These are phyloP conservation scores for Laetiporus sulphureus DNA, from an alignment of 1,284 basidiomycete species.

Conservation along the genomic window DNA sequence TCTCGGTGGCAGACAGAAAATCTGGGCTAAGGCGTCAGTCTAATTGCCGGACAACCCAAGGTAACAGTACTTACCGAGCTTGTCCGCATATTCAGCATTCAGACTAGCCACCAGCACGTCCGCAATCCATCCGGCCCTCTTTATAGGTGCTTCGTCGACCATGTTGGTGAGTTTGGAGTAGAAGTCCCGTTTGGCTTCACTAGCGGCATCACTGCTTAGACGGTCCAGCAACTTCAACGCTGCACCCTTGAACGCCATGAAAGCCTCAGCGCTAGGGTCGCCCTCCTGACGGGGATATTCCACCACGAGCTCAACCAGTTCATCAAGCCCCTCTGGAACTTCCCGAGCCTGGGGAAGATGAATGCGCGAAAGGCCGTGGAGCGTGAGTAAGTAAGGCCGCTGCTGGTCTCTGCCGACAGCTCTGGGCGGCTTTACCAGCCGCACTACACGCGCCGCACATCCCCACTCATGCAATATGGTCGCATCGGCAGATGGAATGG, in stretches of 20 bases:
- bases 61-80: slow-evolving; percentile 46
- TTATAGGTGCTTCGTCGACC: slow-evolving; percentile 55
- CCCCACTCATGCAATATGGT: slow-evolving; percentile 33
- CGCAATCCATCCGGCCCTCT: slow-evolving; percentile 61
- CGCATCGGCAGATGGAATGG: slow-evolving; percentile 31
- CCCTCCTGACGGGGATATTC: slow-evolving; percentile 42
- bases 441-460: slow-evolving; percentile 51
- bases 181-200: slow-evolving; percentile 49
- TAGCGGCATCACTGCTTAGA: slow-evolving; percentile 52
- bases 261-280: slow-evolving; percentile 43
- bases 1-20: slow-evolving; percentile 49
- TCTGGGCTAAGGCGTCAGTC: slow-evolving; percentile 28
- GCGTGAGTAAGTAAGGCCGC: slow-evolving; percentile 48
- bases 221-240: slow-evolving; percentile 61
- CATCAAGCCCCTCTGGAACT: slow-evolving; percentile 22
- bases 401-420: slow-evolving; percentile 18
- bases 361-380: slow-evolving; percentile 60
- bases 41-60: too few relatives aligned
- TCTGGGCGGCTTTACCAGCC: slow-evolving; percentile 47
- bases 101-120: slow-evolving; percentile 64
- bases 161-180: slow-evolving; percentile 60
- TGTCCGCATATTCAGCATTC: slow-evolving; percentile 60
- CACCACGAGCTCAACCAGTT: slow-evolving; percentile 36
- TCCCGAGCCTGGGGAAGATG: slow-evolving; percentile 29
- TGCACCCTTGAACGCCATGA: slow-evolving; percentile 60